Evolutionary conservation across 2,329 filamentous ascomycete species (phyloP), one percentile per base, ranked within the genome.

Genomic region (Penicillium glabrum): DNA sequence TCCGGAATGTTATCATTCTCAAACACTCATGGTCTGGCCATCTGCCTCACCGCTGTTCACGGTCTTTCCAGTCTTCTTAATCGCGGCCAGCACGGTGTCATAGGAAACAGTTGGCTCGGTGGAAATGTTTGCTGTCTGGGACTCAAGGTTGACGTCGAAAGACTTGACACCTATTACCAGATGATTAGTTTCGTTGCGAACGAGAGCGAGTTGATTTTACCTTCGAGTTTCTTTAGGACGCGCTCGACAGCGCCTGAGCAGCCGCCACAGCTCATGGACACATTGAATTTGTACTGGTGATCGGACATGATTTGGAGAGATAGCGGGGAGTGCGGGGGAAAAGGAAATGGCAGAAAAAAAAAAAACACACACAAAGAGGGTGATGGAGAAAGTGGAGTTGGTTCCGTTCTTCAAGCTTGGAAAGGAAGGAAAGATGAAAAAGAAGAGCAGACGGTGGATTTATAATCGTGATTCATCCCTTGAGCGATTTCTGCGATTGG

Each of bases 161-260:
- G 85, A 87, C 75, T 95, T 89, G 77, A 96, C 87, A 65, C 91
- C 93, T 96, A n/a, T 7, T 7, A 27, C 16, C 7, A 21, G 27
- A 31, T 16, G 31, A 35, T 19, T 21, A 35, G 26, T 23, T 23
- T 41, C 6, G 29, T 5, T 19, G 6, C 24, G 10, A 2, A 19
- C 10, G 4, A 21, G 16, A 41, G 13, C 2, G 39, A 16, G 13
- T 9, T 21, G 8, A n/a, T 31, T 26, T 26, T 73, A 96, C 93
- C 92, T 21, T 96, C 89, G 2, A 96, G 86, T 80, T 91, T 96
- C 81, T 90, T 93, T 63, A 99, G 86, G 46, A 97, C 92, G 51
- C 92, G 86, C 78, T 96, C 90, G 45, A 99, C 84, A 65, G 95
- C 95, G 70, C 93, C 92, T 46, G 93, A 97, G 87, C 95, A 99